Evolutionary conservation across 78 protist species (phyloP).

Genomic region (Thecamonas trahens): DNA sequence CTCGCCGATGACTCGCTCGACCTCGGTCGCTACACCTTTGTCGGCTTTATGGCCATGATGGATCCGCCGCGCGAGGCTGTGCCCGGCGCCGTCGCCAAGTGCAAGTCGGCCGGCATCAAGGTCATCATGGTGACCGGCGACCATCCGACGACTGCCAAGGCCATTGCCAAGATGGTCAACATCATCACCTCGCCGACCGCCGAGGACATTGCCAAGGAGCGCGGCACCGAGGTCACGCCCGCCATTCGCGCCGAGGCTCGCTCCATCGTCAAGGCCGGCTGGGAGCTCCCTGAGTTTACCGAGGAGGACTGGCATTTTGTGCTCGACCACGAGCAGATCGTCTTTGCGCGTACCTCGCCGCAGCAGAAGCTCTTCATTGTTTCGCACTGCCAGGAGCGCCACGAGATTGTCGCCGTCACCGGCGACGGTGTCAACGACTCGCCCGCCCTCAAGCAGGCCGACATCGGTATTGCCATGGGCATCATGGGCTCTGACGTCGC

Average conservation of each 20-base stretch:
- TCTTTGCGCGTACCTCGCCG: conserved; percentile 93
- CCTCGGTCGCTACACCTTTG: conserved; percentile 49
- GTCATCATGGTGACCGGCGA: conserved; percentile 98
- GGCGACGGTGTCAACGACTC: conserved; percentile 97
- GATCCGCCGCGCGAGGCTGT: conserved; percentile 96
- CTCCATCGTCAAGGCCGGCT: conserved; percentile 4
- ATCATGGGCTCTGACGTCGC: conserved; percentile 90
- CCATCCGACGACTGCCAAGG: conserved; percentile 89
- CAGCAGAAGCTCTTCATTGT: conserved; percentile 89
- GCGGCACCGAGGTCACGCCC: conserved; percentile 23
- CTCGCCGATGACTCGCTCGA: too few species aligned
- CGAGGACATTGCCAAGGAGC: conserved; percentile 28
- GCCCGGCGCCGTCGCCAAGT: conserved; percentile 26
- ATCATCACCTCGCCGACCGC: conserved; percentile 21
- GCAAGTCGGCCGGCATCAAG: conserved; percentile 63
- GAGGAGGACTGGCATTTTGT: conserved; percentile 18
- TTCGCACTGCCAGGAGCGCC: conserved; percentile 55
- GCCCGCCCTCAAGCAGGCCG: conserved; percentile 91
- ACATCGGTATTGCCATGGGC: conserved; percentile 92
- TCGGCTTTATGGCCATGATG: conserved; percentile 83
- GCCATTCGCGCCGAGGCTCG: conserved; percentile 19
- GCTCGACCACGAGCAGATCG: conserved; percentile 48
- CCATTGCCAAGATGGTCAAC: conserved; percentile 83
- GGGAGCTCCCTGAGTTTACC: conserved; percentile 7
- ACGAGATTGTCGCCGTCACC: conserved; percentile 84